Conservation (phyloP, 805 yeast genomes). For the Yamadazyma paraphyllophila region DNA sequence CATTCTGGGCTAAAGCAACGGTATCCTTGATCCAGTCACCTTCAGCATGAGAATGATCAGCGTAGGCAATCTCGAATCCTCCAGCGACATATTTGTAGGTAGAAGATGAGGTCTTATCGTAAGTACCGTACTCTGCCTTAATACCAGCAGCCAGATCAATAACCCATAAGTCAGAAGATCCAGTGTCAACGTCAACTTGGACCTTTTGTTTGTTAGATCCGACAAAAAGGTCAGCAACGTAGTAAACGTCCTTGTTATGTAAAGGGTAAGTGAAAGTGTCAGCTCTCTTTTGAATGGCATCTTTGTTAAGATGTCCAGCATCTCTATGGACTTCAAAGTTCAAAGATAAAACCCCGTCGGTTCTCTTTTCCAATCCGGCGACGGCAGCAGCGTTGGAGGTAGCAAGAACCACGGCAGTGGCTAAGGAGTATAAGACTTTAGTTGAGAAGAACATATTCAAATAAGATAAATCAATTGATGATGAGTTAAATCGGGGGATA, state of each 20-base stretch:
- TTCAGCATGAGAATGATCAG: conserved; percentile 44
- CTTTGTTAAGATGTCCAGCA: neutral
- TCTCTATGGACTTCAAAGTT: conserved; percentile 10
- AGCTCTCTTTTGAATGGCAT: conserved; percentile 3
- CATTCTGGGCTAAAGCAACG: conserved; percentile 25
- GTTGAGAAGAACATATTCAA: neutral
- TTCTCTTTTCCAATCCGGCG: conserved; percentile 12
- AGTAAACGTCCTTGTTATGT: conserved; percentile 8
- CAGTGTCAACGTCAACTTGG: conserved; percentile 23
- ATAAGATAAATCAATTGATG: neutral
- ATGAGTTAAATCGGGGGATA: neutral
- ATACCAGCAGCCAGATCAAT: conserved; percentile 7
- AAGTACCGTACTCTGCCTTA: conserved; percentile 32
- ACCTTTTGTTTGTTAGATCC: conserved; percentile 23
- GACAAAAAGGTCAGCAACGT: conserved; percentile 14
- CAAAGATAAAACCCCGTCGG: conserved; percentile 8
- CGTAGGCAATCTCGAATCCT: conserved; percentile 43
- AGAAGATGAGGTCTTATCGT: conserved; percentile 29
- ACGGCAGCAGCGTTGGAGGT: conserved; percentile 8
- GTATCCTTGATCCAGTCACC: conserved; percentile 18
- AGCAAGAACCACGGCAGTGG: conserved; percentile 7
- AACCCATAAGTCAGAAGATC: conserved; percentile 31
- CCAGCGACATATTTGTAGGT: conserved; percentile 29
- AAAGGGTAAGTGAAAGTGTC: neutral
- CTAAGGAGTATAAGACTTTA: conserved; percentile 7